Evolutionary conservation across 768 basidiomycete genomes (phyloP), one percentile per base, ranked within the genome.

Genomic region (Basidioascus undulatus): DNA sequence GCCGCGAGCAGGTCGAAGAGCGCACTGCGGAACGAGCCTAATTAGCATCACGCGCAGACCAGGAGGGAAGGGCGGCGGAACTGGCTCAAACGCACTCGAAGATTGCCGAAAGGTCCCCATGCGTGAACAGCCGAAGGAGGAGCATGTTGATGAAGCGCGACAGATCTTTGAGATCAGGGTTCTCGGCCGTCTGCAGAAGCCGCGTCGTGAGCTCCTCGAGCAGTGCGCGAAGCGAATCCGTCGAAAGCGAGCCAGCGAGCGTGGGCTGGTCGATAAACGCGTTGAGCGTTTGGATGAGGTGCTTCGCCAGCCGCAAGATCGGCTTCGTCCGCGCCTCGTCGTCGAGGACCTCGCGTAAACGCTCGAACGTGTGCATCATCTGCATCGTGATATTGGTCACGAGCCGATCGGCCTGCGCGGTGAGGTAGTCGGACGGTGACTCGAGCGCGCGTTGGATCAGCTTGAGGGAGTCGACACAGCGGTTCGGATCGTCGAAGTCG

Each of bases 131-230:
- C 25, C 87, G 76, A 43, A 98, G 63, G 46, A 96, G 77, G 43
- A 96, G 86, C 81, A 94, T 87, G 58, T 98, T 98, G 61, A 98
- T 87, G 58, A 92, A 96, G 37, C 81, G 72, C 5, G 84, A 86
- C 43, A 96, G 54, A 54, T 96, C 92, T 54, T 86, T 83, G 32
- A 92, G 50, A 35, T 78, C 68, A 13, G 66, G 59, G 48, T 73
- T 82, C 50, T 86, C 81, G 53, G 96, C 89, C 23, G 89, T 94
- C 56, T 92, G 81, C 16, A 98, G 67, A 18, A 98, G 67, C 6
- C 89, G 74, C 28, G 82, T 58, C 0, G 89, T 89, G 49, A 98
- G 61, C 59, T 94, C 86, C 52, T 86, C 81, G 42, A 96, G 62
- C n/a, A 98, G 61, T 1, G 75, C 71, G 9, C 77, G 80, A 45